Evolutionary conservation across 768 basidiomycete genomes (phyloP), one percentile per base, ranked within the genome.

Genomic region (Pulveroboletus sp.): DNA sequence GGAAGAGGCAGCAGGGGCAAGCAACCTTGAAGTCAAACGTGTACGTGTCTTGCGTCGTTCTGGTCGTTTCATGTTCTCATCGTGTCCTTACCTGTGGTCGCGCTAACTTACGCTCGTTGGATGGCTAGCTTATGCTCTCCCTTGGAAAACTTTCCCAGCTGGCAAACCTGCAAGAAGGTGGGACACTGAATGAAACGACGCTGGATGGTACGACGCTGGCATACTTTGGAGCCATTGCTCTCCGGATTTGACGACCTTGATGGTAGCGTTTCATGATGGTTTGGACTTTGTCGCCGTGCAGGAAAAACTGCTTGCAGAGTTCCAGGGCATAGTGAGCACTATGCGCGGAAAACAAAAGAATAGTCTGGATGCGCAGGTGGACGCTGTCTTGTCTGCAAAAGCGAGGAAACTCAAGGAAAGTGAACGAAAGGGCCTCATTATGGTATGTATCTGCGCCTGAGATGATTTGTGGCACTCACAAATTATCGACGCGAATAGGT

Each of bases 271-370:
- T 73, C 90, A 97, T 59, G 84, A 93, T 57, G 81, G 79, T 26
- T 77, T 97, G 43, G 91, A 98, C 68, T 84, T 94, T 53, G 77
- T 96, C 57, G 84, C 84, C 49, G 84, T 95, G 3, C 93, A 95
- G 57, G 80, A 86, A 57, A 74, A 74, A 4, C 69, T 98, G 3
- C 54, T 81, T 6, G 71, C 78, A 5, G 79, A 86, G 38, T 82
- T 94, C 65, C 80, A 72, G 55, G 63, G 71, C 26, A 73, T 69
- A 11, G 70, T 79, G 28, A 69, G 63, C 31, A 67, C 69, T 28
- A 66, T 77, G 38, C 83, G 82, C n/a, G 73, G 76, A 37, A 70
- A 64, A 44, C 84, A 83, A 47, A 68, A 59, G 57, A 84, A 82
- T 48, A 78, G 82, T 8, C 61, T 87, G 9, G 89, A 91, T 36